phyloP scores from a whole-genome alignment of 2,329 filamentous ascomycete species.

The Fusarium solani-melongenae region DNA sequence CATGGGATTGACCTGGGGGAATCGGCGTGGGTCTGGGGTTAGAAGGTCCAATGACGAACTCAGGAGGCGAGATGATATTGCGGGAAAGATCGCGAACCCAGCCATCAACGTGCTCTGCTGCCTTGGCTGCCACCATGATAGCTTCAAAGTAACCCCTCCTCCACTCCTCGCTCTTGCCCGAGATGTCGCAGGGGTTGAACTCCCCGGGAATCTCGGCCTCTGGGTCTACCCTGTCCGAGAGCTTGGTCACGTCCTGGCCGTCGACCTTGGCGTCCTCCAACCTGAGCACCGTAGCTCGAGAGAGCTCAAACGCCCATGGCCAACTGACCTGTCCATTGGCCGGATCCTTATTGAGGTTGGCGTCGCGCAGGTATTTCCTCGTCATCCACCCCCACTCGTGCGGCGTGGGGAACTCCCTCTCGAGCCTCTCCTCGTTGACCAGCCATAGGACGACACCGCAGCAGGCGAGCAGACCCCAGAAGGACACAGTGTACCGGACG shows the following conservation, averaged over 20 bases:
- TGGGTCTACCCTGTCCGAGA: slow-evolving; percentile 70
- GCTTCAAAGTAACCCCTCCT: slow-evolving; percentile 85
- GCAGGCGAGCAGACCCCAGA: slow-evolving; percentile 73
- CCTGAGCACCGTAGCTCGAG: slow-evolving; percentile 69
- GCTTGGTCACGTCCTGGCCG: slow-evolving; percentile 71
- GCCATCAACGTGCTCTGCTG: slow-evolving; percentile 84
- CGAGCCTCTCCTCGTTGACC: slow-evolving; percentile 78
- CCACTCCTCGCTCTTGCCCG: slow-evolving; percentile 84
- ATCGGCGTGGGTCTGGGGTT: slow-evolving; percentile 84
- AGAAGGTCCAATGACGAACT: slow-evolving; percentile 82
- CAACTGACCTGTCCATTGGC: slow-evolving; percentile 70
- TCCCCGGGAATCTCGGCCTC: slow-evolving; percentile 76
- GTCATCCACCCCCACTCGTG: slow-evolving; percentile 82
- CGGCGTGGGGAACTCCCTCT: slow-evolving; percentile 82
- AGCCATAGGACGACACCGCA: slow-evolving; percentile 67
- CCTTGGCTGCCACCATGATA: slow-evolving; percentile 79
- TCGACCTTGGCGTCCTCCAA: slow-evolving; percentile 77
- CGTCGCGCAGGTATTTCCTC: slow-evolving; percentile 74
- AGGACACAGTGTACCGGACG: slow-evolving; percentile 72
- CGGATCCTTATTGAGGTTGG: slow-evolving; percentile 68
- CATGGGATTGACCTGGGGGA: slow-evolving; percentile 69
- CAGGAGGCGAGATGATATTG: slow-evolving; percentile 74
- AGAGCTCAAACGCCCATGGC: slow-evolving; percentile 71
- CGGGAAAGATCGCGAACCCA: slow-evolving; percentile 78
- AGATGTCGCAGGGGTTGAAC: slow-evolving; percentile 73